These are phyloP conservation scores for Metschnikowia corniflorae DNA, from an alignment of 805 yeast genomes.

Conservation along the genomic window DNA sequence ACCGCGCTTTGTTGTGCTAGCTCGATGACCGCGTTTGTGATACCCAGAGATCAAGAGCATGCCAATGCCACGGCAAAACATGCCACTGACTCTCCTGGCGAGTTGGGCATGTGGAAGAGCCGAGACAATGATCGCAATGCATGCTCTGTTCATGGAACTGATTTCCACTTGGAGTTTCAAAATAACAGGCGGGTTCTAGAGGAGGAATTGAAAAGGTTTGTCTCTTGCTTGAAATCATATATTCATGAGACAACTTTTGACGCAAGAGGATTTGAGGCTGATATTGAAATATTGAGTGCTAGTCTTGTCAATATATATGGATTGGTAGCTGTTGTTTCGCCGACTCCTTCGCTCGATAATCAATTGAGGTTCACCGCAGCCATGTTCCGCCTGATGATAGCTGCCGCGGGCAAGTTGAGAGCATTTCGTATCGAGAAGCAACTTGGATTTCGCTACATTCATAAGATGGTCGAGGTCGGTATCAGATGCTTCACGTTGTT, in stretches of 20 bases:
- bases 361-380: not conserved
- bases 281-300: not conserved
- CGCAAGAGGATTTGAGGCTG: not conserved
- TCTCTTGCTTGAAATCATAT: not conserved
- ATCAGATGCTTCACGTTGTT: conserved; percentile 1
- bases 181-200: too few relatives aligned
- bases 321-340: not conserved
- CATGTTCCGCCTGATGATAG: conserved; percentile 1
- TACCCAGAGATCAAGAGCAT: too few relatives aligned
- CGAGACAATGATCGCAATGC: too few relatives aligned
- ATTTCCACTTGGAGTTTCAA: too few relatives aligned
- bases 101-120: too few relatives aligned
- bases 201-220: not conserved
- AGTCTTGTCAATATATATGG: not conserved
- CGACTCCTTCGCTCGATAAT: not conserved
- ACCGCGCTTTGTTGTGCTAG: too few relatives aligned
- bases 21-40: too few relatives aligned
- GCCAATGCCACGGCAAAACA: too few relatives aligned
- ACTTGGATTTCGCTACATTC: not conserved
- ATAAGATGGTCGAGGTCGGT: conserved; percentile 2
- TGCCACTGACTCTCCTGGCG: too few relatives aligned
- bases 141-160: too few relatives aligned
- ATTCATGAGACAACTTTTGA: not conserved
- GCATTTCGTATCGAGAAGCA: not conserved
- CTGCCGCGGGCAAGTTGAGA: not conserved